Conservation (phyloP, 2,329 filamentous ascomycete species). For the Verticillium klebahnii region DNA sequence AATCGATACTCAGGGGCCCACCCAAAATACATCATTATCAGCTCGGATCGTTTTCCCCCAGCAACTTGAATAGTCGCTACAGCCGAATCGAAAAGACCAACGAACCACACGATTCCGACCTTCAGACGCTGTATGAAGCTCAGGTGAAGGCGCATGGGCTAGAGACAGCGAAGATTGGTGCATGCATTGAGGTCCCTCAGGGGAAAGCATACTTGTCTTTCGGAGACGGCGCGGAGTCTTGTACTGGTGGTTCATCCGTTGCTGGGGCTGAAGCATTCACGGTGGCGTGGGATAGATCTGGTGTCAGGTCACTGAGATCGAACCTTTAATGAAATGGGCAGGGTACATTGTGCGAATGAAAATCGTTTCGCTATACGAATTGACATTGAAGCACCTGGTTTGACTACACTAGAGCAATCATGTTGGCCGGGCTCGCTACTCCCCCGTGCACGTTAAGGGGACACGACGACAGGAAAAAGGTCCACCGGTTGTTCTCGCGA, state of each 20-base stretch:
- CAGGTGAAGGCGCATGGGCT: background rate
- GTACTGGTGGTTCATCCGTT: background rate
- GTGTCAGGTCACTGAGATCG: background rate
- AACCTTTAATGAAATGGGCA: background rate
- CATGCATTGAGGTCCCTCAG: background rate
- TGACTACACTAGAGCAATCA: background rate
- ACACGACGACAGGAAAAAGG: background rate
- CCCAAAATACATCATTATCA: background rate
- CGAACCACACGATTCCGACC: background rate
- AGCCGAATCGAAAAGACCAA: background rate
- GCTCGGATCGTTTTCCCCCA: background rate
- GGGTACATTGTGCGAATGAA: background rate
- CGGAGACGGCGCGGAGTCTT: background rate
- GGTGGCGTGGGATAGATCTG: background rate
- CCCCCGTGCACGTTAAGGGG: background rate
- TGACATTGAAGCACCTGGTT: background rate
- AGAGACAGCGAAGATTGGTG: background rate
- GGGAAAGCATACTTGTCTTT: background rate
- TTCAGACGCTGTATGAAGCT: background rate
- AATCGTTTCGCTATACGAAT: background rate
- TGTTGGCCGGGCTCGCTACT: conserved; percentile 1
- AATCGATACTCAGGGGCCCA: background rate
- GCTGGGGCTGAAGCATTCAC: background rate
- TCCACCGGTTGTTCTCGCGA: background rate
- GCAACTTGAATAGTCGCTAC: background rate